Evolutionary conservation across 176 grass and related monocot species (phyloP), one percentile per base, ranked within the genome.

Genomic region (Aegilops bicornis): DNA sequence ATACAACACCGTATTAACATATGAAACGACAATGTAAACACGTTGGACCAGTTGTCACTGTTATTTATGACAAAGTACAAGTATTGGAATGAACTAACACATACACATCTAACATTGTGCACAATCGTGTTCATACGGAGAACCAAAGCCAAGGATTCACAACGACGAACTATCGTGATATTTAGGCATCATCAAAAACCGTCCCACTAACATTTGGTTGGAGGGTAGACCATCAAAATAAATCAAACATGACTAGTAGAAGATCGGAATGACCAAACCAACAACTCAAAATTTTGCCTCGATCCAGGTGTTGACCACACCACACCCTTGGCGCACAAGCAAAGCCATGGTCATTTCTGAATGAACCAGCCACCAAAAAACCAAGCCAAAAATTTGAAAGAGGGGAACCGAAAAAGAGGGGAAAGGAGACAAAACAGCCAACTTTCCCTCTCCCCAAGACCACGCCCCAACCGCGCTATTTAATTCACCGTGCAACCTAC

Each of bases 381-480:
- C 47, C 74, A 32, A 56, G 73, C 74, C 74, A 77, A 77, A 77
- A 77, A 77, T 77, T 77, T 58, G 47, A 56, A 77, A 48, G 74
- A 77, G 27, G 74, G 74, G 52, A 77, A 77, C 74, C 20, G 47
- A 77, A 77, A 77, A 33, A 48, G 6, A 29, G 27, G 74, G 27
- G 30, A 76, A 77, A 77, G 74, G 47, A 77, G 47, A 58, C 47
- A 77, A 77, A 77, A 56, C 27, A 77, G 16, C 16, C 74, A 77
- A 77, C 74, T 77, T 77, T 77, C 47, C 74, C 74, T 77, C 47
- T 77, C 47, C 74, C 74, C 74, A 1, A 77, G 74, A 77, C 47
- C 74, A 77, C 74, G 74, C 74, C 74, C 74, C 74, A 77, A 77
- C 74, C 16, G 27, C 27, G 47, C 74, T 77, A 77, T 77, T 77